Evolutionary conservation across 495 filamentous ascomycete genomes (phyloP).

Genomic region (Neurospora cerealis): DNA sequence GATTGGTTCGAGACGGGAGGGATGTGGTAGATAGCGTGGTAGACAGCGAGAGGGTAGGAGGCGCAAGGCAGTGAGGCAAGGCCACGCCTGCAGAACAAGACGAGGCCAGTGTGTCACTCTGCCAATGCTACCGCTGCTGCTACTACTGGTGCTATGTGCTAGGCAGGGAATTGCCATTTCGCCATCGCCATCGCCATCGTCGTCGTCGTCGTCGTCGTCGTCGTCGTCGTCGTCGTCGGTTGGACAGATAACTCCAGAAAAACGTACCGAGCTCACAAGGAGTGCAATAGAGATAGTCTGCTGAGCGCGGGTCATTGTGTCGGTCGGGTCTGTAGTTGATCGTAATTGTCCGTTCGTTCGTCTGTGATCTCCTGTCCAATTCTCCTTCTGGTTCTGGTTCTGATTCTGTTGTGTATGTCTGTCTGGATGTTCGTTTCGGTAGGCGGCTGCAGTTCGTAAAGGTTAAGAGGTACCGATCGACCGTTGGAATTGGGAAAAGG

Average conservation of each 20-base stretch:
- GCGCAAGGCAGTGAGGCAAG: background rate
- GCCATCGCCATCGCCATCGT: background rate
- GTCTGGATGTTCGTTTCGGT: background rate
- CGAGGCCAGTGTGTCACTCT: background rate
- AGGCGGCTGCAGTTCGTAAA: background rate
- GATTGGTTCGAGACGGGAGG: background rate
- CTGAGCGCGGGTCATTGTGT: slow-evolving; percentile 80
- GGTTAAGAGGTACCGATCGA: background rate
- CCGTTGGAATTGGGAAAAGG: background rate
- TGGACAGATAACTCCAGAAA: background rate
- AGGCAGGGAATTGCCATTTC: background rate
- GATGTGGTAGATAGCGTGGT: background rate
- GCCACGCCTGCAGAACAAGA: background rate
- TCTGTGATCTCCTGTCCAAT: background rate
- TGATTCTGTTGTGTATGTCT: background rate
- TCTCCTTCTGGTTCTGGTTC: background rate
- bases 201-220: background rate
- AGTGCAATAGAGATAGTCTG: slow-evolving; percentile 82
- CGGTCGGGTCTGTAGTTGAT: background rate
- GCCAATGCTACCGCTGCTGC: background rate
- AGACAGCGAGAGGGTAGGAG: background rate
- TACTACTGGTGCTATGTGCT: background rate
- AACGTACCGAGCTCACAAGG: slow-evolving; percentile 70
- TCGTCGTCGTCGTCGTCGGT: background rate
- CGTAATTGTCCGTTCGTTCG: background rate